Percentiles rank a stretch among this genome's conserved stretches.
Evolutionary conservation across 208 protist species (phyloP).

Genomic region (Leishmania aethiopica): DNA sequence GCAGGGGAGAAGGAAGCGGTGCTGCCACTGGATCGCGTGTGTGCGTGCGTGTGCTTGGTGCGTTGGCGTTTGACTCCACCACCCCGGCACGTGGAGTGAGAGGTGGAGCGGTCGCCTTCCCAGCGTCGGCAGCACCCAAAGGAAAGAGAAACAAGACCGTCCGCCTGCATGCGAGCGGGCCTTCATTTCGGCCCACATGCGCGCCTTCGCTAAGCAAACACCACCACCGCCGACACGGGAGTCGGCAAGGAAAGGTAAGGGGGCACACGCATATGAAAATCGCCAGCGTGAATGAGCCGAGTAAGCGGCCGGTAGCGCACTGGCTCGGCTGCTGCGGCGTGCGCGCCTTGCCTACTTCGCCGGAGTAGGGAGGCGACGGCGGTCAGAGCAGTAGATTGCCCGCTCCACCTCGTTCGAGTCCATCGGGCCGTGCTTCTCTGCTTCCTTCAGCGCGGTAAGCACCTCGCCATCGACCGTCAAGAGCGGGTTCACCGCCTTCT

Average conservation of each 20-base stretch:
- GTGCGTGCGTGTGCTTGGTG: not conserved
- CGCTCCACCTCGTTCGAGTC: conserved; percentile 32
- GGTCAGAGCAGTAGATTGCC: conserved; percentile 50
- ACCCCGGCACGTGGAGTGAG: not conserved
- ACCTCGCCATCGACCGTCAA: conserved; percentile 56
- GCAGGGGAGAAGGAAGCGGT: not conserved
- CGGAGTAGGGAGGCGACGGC: conserved; percentile 18
- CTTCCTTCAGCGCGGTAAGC: conserved; percentile 31
- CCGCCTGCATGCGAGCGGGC: not conserved
- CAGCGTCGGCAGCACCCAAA: not conserved
- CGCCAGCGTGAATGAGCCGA: not conserved
- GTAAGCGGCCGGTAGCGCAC: not conserved
- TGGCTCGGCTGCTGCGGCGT: not conserved
- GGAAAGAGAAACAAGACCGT: not conserved
- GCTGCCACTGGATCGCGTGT: not conserved
- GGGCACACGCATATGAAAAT: not conserved
- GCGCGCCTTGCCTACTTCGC: not conserved
- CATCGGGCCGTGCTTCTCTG: conserved; percentile 25
- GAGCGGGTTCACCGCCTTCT: conserved; percentile 68
- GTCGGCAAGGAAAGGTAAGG: not conserved
- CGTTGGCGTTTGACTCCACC: not conserved
- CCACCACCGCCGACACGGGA: not conserved
- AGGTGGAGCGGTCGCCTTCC: not conserved
- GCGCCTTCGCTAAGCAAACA: not conserved
- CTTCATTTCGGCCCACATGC: not conserved